Percentiles rank a stretch among this genome's conserved stretches.
Evolutionary conservation across 371 early-diverging fungal genomes (phyloP).

Genomic region (Apophysomyces elegans): DNA sequence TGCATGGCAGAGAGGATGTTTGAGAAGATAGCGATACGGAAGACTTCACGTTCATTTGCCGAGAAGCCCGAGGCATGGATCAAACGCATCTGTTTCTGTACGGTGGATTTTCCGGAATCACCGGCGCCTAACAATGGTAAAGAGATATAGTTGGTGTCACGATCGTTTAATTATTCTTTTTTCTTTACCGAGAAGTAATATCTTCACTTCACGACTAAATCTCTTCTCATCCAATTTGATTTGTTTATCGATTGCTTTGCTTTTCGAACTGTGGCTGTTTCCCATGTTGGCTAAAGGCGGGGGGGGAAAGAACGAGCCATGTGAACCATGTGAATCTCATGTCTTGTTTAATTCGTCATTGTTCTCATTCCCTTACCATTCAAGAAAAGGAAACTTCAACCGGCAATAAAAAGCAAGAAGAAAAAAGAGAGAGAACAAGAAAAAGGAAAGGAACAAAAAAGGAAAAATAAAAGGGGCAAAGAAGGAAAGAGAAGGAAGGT

Average conservation of each 20-base stretch:
- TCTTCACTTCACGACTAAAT: conserved; percentile 84
- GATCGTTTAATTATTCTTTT: conserved; percentile 1
- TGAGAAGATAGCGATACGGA: conserved; percentile 84
- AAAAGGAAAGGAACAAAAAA: conserved; percentile 13
- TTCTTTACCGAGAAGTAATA: conserved; percentile 79
- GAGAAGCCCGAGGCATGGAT: conserved; percentile 93
- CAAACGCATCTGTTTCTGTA: conserved; percentile 95
- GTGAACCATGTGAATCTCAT: no score
- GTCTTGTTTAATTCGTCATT: no score
- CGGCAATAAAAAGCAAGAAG: conserved; percentile 5
- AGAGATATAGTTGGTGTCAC: conserved; percentile 4
- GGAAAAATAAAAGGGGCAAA: neutral
- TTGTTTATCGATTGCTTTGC: conserved; percentile 80
- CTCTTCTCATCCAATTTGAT: conserved; percentile 76
- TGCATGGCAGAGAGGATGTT: conserved; percentile 88
- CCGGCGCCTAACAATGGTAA: conserved; percentile 78
- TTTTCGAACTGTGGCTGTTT: conserved; percentile 39
- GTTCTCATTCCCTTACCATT: conserved; percentile 21
- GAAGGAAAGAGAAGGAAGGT: neutral
- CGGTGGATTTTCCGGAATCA: conserved; percentile 96
- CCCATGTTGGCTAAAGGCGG: conserved; percentile 27
- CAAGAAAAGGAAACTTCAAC: neutral
- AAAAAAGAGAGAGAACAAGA: conserved; percentile 13
- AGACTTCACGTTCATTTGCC: conserved; percentile 81
- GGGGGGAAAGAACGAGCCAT: no score